Conservation (phyloP, 169 alveolate species). For the Cryptosporidium felis region DNA sequence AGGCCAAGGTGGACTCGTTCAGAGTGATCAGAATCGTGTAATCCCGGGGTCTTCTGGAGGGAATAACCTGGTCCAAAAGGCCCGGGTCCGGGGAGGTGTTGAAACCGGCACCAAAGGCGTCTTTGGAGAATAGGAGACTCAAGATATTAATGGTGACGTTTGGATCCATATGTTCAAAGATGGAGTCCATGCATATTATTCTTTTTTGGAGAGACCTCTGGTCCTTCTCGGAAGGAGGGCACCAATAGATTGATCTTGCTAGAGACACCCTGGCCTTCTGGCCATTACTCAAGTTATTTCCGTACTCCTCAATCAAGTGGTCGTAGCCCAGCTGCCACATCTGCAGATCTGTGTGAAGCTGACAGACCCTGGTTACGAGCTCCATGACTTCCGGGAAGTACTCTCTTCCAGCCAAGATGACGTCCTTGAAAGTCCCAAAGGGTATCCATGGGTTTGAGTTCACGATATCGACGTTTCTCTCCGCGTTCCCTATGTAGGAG, state of each 20-base stretch:
- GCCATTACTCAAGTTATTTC: conserved; percentile 61
- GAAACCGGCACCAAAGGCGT: background rate
- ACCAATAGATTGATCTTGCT: conserved; percentile 50
- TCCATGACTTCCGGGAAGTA: background rate
- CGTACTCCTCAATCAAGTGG: conserved; percentile 56
- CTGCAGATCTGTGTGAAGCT: conserved; percentile 31
- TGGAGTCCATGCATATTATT: conserved; percentile 46
- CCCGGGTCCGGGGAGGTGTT: too few relatives aligned
- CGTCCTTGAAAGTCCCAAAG: conserved; percentile 27
- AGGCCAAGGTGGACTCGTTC: conserved; percentile 18
- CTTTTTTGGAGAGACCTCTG: background rate
- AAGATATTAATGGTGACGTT: conserved; percentile 6
- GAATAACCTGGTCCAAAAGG: conserved; percentile 3
- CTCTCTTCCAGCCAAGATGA: conserved; percentile 54
- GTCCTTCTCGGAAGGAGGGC: background rate
- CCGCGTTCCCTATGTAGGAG: background rate
- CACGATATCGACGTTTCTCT: conserved; percentile 5
- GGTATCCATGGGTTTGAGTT: conserved; percentile 68
- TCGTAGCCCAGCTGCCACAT: conserved; percentile 22
- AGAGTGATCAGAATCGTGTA: conserved; percentile 13
- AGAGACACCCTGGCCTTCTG: conserved; percentile 50
- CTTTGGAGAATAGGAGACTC: conserved; percentile 1
- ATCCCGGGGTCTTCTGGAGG: background rate
- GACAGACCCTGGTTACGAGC: conserved; percentile 14
- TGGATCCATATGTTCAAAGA: conserved; percentile 60